Base-by-base conservation (phyloP, 2,329 filamentous ascomycete genomes). In the Magnaporthales sp. region DNA sequence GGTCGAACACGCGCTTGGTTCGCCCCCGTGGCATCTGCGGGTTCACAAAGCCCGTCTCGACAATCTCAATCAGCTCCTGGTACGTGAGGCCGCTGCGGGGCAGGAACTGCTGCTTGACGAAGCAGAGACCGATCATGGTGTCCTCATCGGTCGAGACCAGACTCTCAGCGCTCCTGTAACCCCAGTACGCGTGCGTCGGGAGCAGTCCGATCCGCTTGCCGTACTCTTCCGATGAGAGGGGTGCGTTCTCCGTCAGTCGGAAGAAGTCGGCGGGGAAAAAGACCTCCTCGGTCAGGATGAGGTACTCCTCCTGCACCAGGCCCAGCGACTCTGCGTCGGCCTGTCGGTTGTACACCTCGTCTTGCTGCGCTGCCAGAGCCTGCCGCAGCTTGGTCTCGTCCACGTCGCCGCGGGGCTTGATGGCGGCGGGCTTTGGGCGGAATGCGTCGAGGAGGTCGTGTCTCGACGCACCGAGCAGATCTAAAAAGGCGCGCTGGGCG, bases 61-160 rank as follows among this genome's bases (percentile, higher is more conserved):
- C 26, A 15, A 62, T 62, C 22, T 22, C 22, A 8, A 62, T 26
- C 11, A 62, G 19, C 8, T 62, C 60, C 26, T 24, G 11, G 60
- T 6, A 62, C n/a, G 60, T 29, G 26, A 62, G 22, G n/a, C 60
- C 60, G 60, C 60, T 62, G n/a, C 60, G n/a, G n/a, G 60, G 60
- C 4, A 62, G 60, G 60, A 62, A 29, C 60, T 62, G 60, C 5
- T 29, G 10, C 26, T 62, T 62, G 7, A 62, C 60, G 19, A 62
- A 62, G 11, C 27, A 27, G 10, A 62, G 60, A 27, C 60, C 60
- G 10, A 27, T 26, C 26, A 11, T 24, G 11, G 60, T 29, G n/a
- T 15, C 60, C 7, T 62, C 60, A 26, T 62, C 60, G 11, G 60
- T 29, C 60, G 60, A 62, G 19, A 8, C 9, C n/a, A 62, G 24